Base-by-base conservation (phyloP, 169 alveolate genomes). In the Neospora caninum region DNA sequence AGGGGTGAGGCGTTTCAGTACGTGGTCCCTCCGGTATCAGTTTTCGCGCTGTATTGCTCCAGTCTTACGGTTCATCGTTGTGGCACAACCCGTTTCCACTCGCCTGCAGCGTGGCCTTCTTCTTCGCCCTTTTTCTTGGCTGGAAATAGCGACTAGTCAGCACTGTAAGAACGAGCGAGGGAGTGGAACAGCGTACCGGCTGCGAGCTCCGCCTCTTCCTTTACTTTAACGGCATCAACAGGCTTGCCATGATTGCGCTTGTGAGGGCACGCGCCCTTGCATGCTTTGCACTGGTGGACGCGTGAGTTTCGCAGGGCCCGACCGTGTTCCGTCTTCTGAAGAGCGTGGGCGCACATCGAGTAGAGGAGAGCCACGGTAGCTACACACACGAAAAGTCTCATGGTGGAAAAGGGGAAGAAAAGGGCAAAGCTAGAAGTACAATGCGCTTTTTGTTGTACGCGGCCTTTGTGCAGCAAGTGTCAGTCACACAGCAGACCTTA, bases 191-290 rank as follows among this genome's bases (percentile, higher is more conserved):
- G n/a, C 39, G 7, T 39, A 43, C 89, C 89, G 22, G 53, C 36
- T 36, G 54, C 64, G 6, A 82, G 89, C 89, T 82, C 89, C 38
- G 54, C 64, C 67, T 82, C 89, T 41, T 82, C 89, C 89, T 82
- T 82, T 20, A 31, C 89, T 36, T 82, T 82, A 18, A 18, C 31
- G 4, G 53, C 38, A 16, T 16, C 89, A 0, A 16, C 34, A 7
- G 20, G n/a, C n/a, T 82, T 38, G 31, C n/a, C 22, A 10, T 42
- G 89, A 29, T 82, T 38, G 39, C 25, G 69, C 31, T 29, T 82
- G 69, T 82, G 54, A 42, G 89, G 89, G 41, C 89, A 82, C 89
- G 89, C 53, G 38, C n/a, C 69, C 36, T 82, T 82, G 89, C 89
- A 82, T 13, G 41, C 45, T 78, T 78, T n/a, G 39, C 43, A 38